Evolutionary conservation across 78 protist species (phyloP).

Genomic region (Bodo saltans): DNA sequence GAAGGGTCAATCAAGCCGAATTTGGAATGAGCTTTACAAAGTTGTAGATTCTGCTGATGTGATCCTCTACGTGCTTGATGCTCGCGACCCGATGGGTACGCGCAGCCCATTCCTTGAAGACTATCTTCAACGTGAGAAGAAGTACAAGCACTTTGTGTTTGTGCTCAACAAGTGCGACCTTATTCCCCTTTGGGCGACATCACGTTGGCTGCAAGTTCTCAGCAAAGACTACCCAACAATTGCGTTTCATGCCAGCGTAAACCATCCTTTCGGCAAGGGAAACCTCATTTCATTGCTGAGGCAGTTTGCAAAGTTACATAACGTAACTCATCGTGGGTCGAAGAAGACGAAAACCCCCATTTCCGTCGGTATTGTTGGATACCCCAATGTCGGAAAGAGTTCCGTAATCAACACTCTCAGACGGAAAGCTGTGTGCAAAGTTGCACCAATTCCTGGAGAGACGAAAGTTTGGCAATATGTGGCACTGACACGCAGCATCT

Average conservation of each 20-base stretch:
- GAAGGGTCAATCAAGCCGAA: constrained; percentile 90
- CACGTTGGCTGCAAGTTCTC: constrained; percentile 78
- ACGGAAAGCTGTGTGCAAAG: constrained; percentile 80
- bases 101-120: constrained; percentile 63
- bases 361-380: constrained; percentile 87
- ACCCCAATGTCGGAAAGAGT: constrained; percentile 94
- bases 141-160: constrained; percentile 95
- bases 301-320: constrained; percentile 83
- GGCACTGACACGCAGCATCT: constrained; percentile 84
- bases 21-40: constrained; percentile 93
- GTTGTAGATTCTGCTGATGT: constrained; percentile 95
- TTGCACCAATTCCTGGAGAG: constrained; percentile 98
- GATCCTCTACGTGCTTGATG: constrained; percentile 85
- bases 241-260: constrained; percentile 96
- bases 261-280: constrained; percentile 97
- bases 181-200: constrained; percentile 94
- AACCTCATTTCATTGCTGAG: constrained; percentile 86
- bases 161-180: constrained; percentile 98
- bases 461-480: constrained; percentile 99
- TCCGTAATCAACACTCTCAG: constrained; percentile 93
- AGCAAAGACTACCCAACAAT: constrained; percentile 91
- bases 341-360: constrained; percentile 79
- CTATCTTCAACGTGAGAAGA: constrained; percentile 53
- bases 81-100: constrained; percentile 98
- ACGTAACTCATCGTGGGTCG: not conserved